A percentile compares a stretch with the other conserved stretches of the same genome.
Conservation (phyloP, 164 flowering plant genomes). For the Stephania japonica region DNA sequence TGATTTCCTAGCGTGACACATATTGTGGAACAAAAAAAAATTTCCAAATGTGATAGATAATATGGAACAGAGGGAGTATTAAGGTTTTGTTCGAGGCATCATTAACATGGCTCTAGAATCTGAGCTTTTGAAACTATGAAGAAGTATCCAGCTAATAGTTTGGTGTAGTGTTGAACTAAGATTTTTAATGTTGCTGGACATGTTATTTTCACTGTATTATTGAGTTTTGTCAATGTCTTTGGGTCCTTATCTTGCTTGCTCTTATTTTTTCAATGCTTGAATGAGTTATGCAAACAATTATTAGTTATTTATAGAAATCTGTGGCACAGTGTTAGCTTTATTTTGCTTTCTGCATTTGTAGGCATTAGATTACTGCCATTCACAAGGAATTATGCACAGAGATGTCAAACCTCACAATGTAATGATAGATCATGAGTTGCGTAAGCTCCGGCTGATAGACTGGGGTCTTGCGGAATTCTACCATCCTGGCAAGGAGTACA, state of each 20-base stretch:
- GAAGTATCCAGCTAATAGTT: not conserved
- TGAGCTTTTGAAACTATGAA: not conserved
- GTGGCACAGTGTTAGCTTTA: not conserved
- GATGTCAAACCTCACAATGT: constrained; percentile 86
- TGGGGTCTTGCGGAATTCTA: constrained; percentile 82
- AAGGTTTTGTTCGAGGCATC: too few relatives aligned
- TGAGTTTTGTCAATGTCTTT: not conserved
- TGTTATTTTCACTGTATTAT: not conserved
- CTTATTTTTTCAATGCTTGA: not conserved
- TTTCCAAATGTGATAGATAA: too few relatives aligned
- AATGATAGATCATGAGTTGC: constrained; percentile 71
- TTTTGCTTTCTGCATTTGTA: constrained; percentile 13
- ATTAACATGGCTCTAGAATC: not conserved
- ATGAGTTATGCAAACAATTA: not conserved
- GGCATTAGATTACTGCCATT: constrained; percentile 78
- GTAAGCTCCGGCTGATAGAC: constrained; percentile 71
- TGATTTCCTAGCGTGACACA: too few relatives aligned
- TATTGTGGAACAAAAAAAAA: too few relatives aligned
- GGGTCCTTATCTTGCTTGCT: not conserved
- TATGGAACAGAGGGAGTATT: too few relatives aligned
- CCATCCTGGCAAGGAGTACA: constrained; percentile 77
- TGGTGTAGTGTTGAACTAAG: not conserved
- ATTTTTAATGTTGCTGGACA: not conserved
- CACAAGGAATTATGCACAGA: constrained; percentile 81
- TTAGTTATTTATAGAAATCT: not conserved